Base-by-base conservation (phyloP, 2,329 filamentous ascomycete species). In the Fusarium globosum region DNA sequence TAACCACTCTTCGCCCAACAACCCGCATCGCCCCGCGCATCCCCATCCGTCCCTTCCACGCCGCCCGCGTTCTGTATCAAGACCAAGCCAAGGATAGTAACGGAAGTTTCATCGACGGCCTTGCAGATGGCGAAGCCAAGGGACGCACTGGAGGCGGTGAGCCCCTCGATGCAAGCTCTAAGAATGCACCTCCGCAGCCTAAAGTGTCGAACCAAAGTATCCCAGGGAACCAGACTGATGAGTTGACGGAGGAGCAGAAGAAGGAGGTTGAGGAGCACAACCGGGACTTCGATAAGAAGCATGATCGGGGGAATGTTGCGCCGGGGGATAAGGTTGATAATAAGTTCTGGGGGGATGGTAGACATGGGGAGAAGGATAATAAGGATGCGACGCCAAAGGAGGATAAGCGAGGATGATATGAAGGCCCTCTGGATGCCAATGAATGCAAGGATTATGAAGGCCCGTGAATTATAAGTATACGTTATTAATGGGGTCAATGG, bases 181-280 rank as follows among this genome's bases (percentile, higher is more conserved):
- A 73, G 36, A 76, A 81, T 45, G 79, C 82, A 4, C 82, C 83
- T 6, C 80, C 85, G 3, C 79, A 84, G 75, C 88, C 88, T 64
- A 89, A 88, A 81, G 86, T 90, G 70, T 79, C 81, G 64, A 88
- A 87, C 74, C 82, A 84, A 65, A 83, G 83, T 70, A 80, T 86
- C 15, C 82, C 84, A 0, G 83, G 82, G 7, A 76, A 78, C 8
- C 53, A 75, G 18, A 60, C 57, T 3, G 73, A 80, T 58, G 77
- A 80, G 12, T 75, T 89, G 68, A 86, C 81, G 28, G 80, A 86
- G 65, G 87, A 87, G 77, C 87, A 90, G 80, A 83, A 86, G 79
- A 82, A 81, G 48, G 88, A 91, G 80, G 89, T 91, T 21, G 85
- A 89, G 59, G 78, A 84, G 80, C 89, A 91, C 76, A 91, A 91